Evolutionary conservation across 2,329 filamentous ascomycete genomes (phyloP), one percentile per base, ranked within the genome.

Genomic region (Alternaria arborescens): DNA sequence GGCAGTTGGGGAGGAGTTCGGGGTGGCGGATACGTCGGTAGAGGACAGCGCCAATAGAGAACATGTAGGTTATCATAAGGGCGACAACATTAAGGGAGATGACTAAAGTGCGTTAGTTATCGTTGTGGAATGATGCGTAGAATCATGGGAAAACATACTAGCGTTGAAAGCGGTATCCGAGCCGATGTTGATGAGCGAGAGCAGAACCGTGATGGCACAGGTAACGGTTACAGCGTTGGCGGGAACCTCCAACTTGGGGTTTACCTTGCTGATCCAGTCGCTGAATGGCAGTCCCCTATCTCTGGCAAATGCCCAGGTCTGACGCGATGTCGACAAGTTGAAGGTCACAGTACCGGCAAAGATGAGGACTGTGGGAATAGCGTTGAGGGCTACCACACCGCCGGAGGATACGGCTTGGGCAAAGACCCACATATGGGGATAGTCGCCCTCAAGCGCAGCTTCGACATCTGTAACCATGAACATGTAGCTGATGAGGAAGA

Each of bases 51-150:
- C 76, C 76, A 56, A 82, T 81, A 20, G 71, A 75, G 55, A 82
- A 70, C 44, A 77, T 70, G 71, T 82, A 83, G 12, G 79, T 79
- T 10, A 75, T 77, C 72, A 82, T 76, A 6, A 79, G 66, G 6
- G 75, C 74, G 5, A 77, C 75, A 16, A 78, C 67, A 51, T 74
- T 74, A n/a, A 82, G 73, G 1, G 78, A 80, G 36, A 80, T 76
- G 58, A 81, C 72, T 76, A 42, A 1, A 38, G 11, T 5, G 12
- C 16, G 34, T 60, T 44, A 57, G 46, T 14, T 32, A 11, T 38
- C 3, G n/a, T 38, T 3, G n/a, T 41, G 3, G 4, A 8, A 24
- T 18, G 4, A 5, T 14, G 34, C 16, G 20, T 16, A 5, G 10
- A 20, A 34, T 8, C 2, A 10, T 26, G 24, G 10, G 4, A 3